Base-by-base conservation (phyloP, 1,284 basidiomycete species). In the Microbotryomycetes sp. region DNA sequence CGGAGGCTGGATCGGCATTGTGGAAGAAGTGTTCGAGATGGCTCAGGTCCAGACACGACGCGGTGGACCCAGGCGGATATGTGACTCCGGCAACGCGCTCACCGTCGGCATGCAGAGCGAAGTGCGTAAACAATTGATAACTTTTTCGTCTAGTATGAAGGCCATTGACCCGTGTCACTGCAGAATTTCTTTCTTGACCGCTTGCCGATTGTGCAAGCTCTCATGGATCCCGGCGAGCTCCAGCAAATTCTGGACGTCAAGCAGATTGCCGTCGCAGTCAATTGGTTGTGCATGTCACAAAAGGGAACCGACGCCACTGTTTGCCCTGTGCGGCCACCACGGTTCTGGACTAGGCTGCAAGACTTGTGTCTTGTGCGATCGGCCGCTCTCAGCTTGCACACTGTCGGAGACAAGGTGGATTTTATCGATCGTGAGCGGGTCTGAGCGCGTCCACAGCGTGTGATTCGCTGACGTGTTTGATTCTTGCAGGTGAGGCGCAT, bases 1-100 rank as follows among this genome's bases (percentile, higher is more conserved):
- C 72, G 82, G 87, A 64, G 84, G 91, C 73, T 97, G 92, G 92
- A 79, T 96, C 70, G 91, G 91, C 55, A 87, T 91, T 64, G 68
- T 81, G 27, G 77, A 80, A 62, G 78, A 79, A 68, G 76, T 91
- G 59, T 91, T 89, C 67, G 91, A 94, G 71, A 89, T 93, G 78
- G 85, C 85, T 5, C 78, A 87, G 46, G 81, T 92, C 28, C 75
- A 78, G 67, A 70, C 71, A 24, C 76, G 81, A 16, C 79, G 78
- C 45, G 83, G 83, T 3, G 76, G 79, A 49, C 78, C 87, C 23
- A 81, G 89, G 56, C 79, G 83, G 57, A 78, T 91, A 35, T 86
- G 87, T 7, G 89, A 91, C 74, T 53, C 47, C 5, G 60, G 61
- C 2, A 54, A 29, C 24, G 50, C 46, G 9, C 45, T 66, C 30